A percentile compares a stretch with the other conserved stretches of the same genome.
These are phyloP conservation scores for Fraxinus pennsylvanica DNA, from an alignment of 257 asterid species.

Conservation along the genomic window DNA sequence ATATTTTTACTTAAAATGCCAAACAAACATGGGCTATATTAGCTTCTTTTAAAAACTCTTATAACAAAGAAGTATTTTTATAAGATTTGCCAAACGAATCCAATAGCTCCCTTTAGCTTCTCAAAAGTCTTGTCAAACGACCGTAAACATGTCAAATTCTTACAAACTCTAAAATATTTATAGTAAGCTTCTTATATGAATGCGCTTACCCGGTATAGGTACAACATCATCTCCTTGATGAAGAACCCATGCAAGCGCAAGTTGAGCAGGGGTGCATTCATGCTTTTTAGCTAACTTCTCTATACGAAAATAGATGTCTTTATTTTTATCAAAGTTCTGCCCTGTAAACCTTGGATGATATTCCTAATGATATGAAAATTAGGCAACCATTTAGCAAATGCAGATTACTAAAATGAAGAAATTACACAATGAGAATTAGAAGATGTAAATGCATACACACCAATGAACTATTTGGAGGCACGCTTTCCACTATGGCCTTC, in stretches of 20 bases:
- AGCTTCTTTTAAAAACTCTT: too few relatives aligned
- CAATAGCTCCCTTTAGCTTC: too few relatives aligned
- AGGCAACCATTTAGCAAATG: slow-evolving; percentile 6
- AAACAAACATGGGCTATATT: too few relatives aligned
- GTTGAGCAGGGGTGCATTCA: slow-evolving; percentile 58
- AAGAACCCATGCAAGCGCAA: slow-evolving; percentile 62
- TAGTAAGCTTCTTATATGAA: neutral
- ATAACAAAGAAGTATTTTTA: too few relatives aligned
- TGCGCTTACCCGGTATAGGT: slow-evolving; percentile 55
- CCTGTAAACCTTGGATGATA: slow-evolving; percentile 56
- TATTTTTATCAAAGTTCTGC: slow-evolving; percentile 62
- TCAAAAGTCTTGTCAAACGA: too few relatives aligned
- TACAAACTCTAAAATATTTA: too few relatives aligned
- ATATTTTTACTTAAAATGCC: too few relatives aligned
- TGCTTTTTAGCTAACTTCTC: slow-evolving; percentile 51
- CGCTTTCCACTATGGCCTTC: slow-evolving; percentile 44
- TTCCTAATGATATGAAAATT: slow-evolving; percentile 27
- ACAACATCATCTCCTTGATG: slow-evolving; percentile 58
- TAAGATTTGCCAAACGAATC: too few relatives aligned
- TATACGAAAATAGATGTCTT: slow-evolving; percentile 43
- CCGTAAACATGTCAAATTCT: too few relatives aligned
- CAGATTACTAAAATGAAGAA: neutral
- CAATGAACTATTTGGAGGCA: slow-evolving; percentile 42
- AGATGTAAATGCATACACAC: slow-evolving; percentile 25
- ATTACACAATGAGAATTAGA: neutral